Percentiles rank a stretch among this genome's conserved stretches.
phyloP scores from a whole-genome alignment of 306 rosid genomes.

The Pachyrhizus erosus region DNA sequence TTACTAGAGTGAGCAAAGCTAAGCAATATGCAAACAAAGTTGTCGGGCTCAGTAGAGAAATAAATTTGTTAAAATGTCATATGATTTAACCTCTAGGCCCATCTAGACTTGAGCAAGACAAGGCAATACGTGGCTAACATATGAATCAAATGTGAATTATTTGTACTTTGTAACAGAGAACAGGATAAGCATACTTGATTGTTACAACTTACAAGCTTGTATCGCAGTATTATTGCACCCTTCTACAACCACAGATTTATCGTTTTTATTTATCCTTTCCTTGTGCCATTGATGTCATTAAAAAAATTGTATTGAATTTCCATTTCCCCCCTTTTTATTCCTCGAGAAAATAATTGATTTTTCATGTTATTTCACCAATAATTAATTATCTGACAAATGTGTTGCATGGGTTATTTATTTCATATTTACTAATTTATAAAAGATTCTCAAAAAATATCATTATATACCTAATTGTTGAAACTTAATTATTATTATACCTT shows the following conservation, averaged over 20 bases:
- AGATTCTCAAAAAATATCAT: no score
- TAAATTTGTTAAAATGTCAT: background rate
- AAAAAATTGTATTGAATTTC: no score
- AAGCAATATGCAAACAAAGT: background rate
- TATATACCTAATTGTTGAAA: no score
- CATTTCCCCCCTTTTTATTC: no score
- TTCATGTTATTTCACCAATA: conserved; percentile 23
- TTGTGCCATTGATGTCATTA: no score
- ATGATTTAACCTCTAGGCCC: conserved; percentile 18
- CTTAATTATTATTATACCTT: no score
- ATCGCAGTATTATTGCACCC: background rate
- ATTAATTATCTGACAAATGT: background rate
- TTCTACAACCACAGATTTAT: no score
- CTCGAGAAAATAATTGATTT: background rate
- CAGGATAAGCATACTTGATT: conserved; percentile 6
- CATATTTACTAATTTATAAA: background rate
- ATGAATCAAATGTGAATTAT: background rate
- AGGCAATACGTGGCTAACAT: background rate
- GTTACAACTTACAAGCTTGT: conserved; percentile 1
- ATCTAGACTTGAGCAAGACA: background rate
- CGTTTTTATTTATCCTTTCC: no score
- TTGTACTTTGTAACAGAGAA: background rate
- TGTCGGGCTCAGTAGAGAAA: conserved; percentile 6
- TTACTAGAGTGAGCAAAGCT: background rate
- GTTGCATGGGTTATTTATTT: background rate